Base-by-base conservation (phyloP, 73 alveolate species). In the Tetrahymena borealis region DNA sequence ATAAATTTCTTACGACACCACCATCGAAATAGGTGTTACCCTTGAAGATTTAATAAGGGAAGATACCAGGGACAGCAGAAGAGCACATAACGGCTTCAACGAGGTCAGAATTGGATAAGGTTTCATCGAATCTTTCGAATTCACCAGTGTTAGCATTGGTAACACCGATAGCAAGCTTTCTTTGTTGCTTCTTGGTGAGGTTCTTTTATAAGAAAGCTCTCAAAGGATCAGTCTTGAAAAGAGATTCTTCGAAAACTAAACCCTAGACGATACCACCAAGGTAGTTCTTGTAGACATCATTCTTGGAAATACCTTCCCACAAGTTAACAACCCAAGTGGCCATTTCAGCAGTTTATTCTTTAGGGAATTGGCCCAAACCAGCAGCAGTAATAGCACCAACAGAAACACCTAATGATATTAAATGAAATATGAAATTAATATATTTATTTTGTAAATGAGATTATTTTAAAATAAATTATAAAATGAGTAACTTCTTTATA, bases 381-480 rank as follows among this genome's bases (percentile, higher is more conserved):
- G 94, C 97, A 18, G 97, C 96, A 90, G 94, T 96, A 32, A 96
- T 32, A 40, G 99, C 96, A 15, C 99, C 99, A 31, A 94, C 97
- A n/a, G 97, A 94, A 35, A 96, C 97, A 24, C 99, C 99, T 40
- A 60, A 60, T 60, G 3, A 24, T 24, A 15, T 18, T 60, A 60
- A 60, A 43, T 24, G 4, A 60, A 60, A 12, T n/a, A 20, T 60
- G 33, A 15, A 24, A 16, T 7, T 18, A 0, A 60, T 24, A 2
- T 1, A 60, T 60, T n/a, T 60, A 15, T 7, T 18, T 42, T n/a
- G 7, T n/a, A 11, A 1, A 33, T n/a, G n/a, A n/a, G n/a, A n/a
- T n/a, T n/a, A n/a, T n/a, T n/a, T n/a, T n/a, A n/a, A n/a, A n/a
- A n/a, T n/a, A n/a, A n/a, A n/a, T n/a, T n/a, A n/a, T n/a, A n/a